Base-by-base conservation (phyloP, 257 asterid species). In the Phtheirospermum japonicum region DNA sequence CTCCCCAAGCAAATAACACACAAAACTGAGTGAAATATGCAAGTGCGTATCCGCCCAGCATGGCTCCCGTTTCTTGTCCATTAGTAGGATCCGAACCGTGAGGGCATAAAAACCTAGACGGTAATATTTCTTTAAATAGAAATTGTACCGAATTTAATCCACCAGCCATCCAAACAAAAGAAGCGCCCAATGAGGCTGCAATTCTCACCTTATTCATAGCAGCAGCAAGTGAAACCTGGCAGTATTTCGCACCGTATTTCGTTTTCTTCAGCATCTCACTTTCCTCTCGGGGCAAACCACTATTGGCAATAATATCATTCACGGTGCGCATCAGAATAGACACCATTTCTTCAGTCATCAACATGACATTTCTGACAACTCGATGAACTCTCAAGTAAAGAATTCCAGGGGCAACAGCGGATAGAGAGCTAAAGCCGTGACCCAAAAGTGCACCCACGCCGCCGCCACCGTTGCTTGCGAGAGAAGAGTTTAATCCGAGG, bases 371-470 rank as follows among this genome's bases (percentile, higher is more conserved):
- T 71, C 88, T 77, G 32, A 89, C 90, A 52, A 95, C 86, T 40
- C 96, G 85, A 62, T 89, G 99, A 14, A 89, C 95, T 0, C 2
- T 14, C 6, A 85, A 63, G 79, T 85, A 89, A 59, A 93, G 95
- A 36, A 82, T 84, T 11, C 97, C 99, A 53, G 97, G 99, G 77
- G 99, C 96, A 52, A 89, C 94, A 2, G 97, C 87, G 40, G 88
- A 72, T 76, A 81, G 91, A 43, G 97, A 93, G 65, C 96, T 95
- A 32, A 87, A 87, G 40, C 97, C 99, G 23, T 93, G 99, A n/a
- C 99, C 99, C 8, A 93, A 82, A 71, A 93, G 96, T 52, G 94
- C 80, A 59, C 99, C 97, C 14, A 85, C 94, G 4, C 99, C 90
- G 37, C 97, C 80, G 53, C 99, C 99, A 96, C 97, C 88, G 7